phyloP scores from a whole-genome alignment of 345 rosid species.

The Lepidium sativum region DNA sequence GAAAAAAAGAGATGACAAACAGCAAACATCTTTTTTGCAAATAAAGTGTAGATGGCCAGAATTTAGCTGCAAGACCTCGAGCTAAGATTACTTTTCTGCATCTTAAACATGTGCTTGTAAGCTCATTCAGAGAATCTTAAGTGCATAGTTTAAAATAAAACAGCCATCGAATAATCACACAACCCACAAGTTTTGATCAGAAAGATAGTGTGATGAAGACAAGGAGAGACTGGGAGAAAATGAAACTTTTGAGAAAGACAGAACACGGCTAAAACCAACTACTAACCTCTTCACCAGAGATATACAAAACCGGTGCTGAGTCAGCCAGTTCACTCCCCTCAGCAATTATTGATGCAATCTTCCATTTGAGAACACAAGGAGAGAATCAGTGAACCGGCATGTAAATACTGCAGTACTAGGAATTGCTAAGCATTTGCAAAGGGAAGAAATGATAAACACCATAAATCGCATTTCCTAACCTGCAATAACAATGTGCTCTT shows the following conservation, averaged over 20 bases:
- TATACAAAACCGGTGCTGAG: constrained; percentile 71
- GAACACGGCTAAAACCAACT: neutral
- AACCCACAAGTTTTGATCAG: neutral
- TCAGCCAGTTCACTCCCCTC: constrained; percentile 42
- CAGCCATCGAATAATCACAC: neutral
- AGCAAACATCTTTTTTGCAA: neutral
- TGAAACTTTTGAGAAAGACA: neutral
- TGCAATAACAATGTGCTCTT: constrained; percentile 90
- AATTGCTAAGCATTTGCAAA: neutral
- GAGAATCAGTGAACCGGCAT: constrained; percentile 3
- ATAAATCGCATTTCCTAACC: constrained; percentile 27
- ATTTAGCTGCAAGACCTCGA: neutral
- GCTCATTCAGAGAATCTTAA: neutral
- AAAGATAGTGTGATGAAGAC: neutral
- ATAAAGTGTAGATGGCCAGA: neutral
- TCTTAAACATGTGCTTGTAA: constrained; percentile 1
- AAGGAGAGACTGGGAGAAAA: neutral
- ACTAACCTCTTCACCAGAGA: constrained; percentile 93
- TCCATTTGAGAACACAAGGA: constrained; percentile 23
- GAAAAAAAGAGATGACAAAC: neutral
- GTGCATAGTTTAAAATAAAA: neutral
- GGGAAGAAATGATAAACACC: neutral
- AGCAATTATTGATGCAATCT: constrained; percentile 72
- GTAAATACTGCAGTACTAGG: neutral
- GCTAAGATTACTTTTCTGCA: neutral